A percentile compares a stretch with the other conserved stretches of the same genome.
phyloP scores from a whole-genome alignment of 1,139 yeast genomes.

The Groenewaldozyma auringiensis region DNA sequence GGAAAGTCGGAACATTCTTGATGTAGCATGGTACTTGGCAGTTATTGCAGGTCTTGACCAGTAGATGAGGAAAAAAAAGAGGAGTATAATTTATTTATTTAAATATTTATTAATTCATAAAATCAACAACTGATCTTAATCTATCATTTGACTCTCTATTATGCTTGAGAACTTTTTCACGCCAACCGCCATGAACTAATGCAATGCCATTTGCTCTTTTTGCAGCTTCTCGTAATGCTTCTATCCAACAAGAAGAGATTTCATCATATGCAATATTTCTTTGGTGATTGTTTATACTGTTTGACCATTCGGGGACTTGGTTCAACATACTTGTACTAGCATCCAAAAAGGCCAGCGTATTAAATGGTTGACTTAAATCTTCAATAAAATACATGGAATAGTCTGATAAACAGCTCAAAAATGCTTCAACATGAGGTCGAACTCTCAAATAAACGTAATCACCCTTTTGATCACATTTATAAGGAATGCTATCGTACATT shows the following conservation, averaged over 20 bases:
- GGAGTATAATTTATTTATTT: neutral
- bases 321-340: slow-evolving; percentile 57
- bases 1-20: slow-evolving; percentile 13
- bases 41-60: slow-evolving; percentile 7
- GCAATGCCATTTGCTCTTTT: slow-evolving; percentile 31
- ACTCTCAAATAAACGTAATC: slow-evolving; percentile 88
- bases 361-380: slow-evolving; percentile 47
- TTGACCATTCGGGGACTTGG: slow-evolving; percentile 64
- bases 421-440: slow-evolving; percentile 64
- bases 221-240: slow-evolving; percentile 46
- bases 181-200: slow-evolving; percentile 47
- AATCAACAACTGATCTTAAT: slow-evolving; percentile 9
- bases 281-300: slow-evolving; percentile 66
- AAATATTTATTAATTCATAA: neutral
- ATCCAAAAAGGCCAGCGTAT: slow-evolving; percentile 61
- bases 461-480: slow-evolving; percentile 61
- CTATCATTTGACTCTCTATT: slow-evolving; percentile 46
- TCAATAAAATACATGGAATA: slow-evolving; percentile 73
- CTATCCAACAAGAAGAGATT: slow-evolving; percentile 67
- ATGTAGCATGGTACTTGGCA: slow-evolving; percentile 21
- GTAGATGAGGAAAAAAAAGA: neutral
- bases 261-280: slow-evolving; percentile 71
- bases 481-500: slow-evolving; percentile 53
- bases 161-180: slow-evolving; percentile 49
- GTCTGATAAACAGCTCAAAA: slow-evolving; percentile 70